Evolutionary conservation across 805 yeast species (phyloP).

Genomic region (Barnettozyma sucrosica): DNA sequence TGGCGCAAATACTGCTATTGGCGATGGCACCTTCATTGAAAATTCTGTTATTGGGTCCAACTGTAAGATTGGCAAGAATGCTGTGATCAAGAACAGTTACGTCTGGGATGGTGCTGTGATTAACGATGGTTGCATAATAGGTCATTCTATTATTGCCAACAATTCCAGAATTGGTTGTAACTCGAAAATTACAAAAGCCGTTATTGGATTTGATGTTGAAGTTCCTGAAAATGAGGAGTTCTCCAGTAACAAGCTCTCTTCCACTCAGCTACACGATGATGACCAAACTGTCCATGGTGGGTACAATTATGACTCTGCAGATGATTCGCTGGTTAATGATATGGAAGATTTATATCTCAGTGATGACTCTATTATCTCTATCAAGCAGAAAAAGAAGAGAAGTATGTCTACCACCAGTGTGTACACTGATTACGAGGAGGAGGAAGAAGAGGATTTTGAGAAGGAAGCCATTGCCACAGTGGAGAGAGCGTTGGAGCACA

Average conservation of each 20-base stretch:
- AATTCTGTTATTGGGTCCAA: slow-evolving; percentile 81
- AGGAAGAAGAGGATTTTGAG: slow-evolving; percentile 71
- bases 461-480: slow-evolving; percentile 93
- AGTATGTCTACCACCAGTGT: slow-evolving; percentile 35
- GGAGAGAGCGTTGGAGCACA: slow-evolving; percentile 84
- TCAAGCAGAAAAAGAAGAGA: slow-evolving; percentile 38
- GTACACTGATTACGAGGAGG: slow-evolving; percentile 50
- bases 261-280: slow-evolving; percentile 16
- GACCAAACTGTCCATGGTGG: slow-evolving; percentile 24
- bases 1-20: slow-evolving; percentile 71
- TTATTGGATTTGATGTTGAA: slow-evolving; percentile 70
- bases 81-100: slow-evolving; percentile 64
- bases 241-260: slow-evolving; percentile 8
- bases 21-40: slow-evolving; percentile 61
- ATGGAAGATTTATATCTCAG: slow-evolving; percentile 44
- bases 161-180: slow-evolving; percentile 48
- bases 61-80: slow-evolving; percentile 79
- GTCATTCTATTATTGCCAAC: slow-evolving; percentile 67
- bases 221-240: slow-evolving; percentile 36
- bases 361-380: slow-evolving; percentile 54
- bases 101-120: slow-evolving; percentile 81
- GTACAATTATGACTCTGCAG: slow-evolving; percentile 30
- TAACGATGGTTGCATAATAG: slow-evolving; percentile 55
- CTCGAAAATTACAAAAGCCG: slow-evolving; percentile 57
- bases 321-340: slow-evolving; percentile 37